Percentiles rank a stretch among this genome's conserved stretches.
Evolutionary conservation across 2,329 filamentous ascomycete genomes (phyloP).

Genomic region (Plenodomus tracheiphilus): DNA sequence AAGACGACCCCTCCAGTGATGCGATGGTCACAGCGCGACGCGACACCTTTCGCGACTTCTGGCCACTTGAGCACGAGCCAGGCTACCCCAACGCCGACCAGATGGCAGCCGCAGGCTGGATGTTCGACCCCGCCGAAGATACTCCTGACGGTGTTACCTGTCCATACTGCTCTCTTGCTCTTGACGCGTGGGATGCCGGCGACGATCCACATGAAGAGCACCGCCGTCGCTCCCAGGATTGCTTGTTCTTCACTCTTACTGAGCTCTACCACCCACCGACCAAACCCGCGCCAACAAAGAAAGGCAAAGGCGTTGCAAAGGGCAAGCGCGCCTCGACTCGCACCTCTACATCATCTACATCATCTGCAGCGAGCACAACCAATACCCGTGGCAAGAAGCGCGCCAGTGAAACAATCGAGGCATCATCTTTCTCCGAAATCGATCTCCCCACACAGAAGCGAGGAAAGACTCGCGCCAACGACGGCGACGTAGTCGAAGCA

Average conservation of each 20-base stretch:
- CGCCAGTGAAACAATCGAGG: constrained; percentile 16
- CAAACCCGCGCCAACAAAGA: constrained; percentile 28
- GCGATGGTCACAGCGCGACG: constrained; percentile 76
- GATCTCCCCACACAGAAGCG: not conserved
- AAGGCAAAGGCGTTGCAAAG: constrained; percentile 27
- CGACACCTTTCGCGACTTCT: constrained; percentile 79
- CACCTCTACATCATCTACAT: constrained; percentile 16
- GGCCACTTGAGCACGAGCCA: constrained; percentile 73
- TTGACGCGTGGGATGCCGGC: constrained; percentile 92
- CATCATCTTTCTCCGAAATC: not conserved
- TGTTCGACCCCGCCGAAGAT: constrained; percentile 81
- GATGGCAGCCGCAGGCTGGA: constrained; percentile 93
- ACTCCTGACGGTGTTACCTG: constrained; percentile 90
- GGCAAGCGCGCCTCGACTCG: constrained; percentile 31
- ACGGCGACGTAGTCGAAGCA: constrained; percentile 11
- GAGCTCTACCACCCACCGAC: constrained; percentile 52
- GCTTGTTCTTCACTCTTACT: constrained; percentile 76
- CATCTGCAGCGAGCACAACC: constrained; percentile 19
- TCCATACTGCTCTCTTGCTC: constrained; percentile 82
- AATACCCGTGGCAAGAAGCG: constrained; percentile 19
- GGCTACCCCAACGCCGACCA: constrained; percentile 56
- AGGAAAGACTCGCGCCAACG: constrained; percentile 23
- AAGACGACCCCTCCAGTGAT: constrained; percentile 73
- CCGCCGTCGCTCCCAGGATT: constrained; percentile 74
- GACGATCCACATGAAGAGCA: constrained; percentile 95